Evolutionary conservation across 345 rosid genomes (phyloP).

Genomic region (Lenwebbia sp.): DNA sequence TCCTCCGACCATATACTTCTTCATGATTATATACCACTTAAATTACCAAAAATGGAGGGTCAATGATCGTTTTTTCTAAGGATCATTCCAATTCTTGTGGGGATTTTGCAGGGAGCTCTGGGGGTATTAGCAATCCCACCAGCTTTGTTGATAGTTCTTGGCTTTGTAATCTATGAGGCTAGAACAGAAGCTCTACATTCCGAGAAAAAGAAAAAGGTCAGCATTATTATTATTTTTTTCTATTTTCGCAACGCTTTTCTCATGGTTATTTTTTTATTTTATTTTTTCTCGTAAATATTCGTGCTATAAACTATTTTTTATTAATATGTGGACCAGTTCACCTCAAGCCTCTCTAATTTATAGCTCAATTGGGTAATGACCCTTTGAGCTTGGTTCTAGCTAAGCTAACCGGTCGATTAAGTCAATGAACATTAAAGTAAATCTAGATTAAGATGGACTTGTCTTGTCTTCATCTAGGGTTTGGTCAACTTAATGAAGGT

Average conservation of each 20-base stretch:
- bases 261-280: not conserved
- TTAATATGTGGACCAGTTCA: not conserved
- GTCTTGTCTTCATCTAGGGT: not conserved
- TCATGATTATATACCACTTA: not conserved
- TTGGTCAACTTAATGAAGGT: not conserved
- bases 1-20: no score
- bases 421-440: no score
- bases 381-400: not conserved
- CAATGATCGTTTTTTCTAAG: no score
- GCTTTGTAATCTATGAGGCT: conserved; percentile 55
- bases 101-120: conserved; percentile 40
- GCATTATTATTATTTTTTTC: no score
- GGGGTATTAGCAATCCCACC: conserved; percentile 55
- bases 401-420: not conserved
- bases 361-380: not conserved
- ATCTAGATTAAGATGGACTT: not conserved
- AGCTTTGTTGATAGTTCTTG: conserved; percentile 35
- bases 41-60: no score
- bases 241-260: not conserved
- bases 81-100: not conserved
- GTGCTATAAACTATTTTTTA: not conserved
- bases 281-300: not conserved
- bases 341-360: not conserved
- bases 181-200: conserved; percentile 10
- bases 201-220: conserved; percentile 30